phyloP scores from a whole-genome alignment of 495 filamentous ascomycete species.

The Lepidopterella palustris region DNA sequence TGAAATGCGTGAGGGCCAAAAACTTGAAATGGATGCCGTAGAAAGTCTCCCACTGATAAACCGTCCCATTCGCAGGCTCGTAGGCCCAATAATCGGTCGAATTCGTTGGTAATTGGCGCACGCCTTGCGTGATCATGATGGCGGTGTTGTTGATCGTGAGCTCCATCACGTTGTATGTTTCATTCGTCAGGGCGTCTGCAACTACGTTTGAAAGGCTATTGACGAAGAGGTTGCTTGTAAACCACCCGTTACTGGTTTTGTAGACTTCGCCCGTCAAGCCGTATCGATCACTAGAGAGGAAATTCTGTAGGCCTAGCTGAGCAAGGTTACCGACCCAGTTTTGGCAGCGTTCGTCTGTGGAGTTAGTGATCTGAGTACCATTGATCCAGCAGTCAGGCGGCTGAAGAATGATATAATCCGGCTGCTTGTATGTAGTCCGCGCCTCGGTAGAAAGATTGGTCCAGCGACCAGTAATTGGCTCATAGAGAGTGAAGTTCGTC shows the following conservation, averaged over 20 bases:
- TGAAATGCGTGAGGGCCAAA: neutral
- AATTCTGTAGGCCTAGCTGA: conserved; percentile 14
- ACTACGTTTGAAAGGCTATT: neutral
- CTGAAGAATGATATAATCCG: neutral
- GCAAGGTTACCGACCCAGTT: neutral
- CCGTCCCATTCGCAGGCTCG: conserved; percentile 7
- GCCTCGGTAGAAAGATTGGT: conserved; percentile 8
- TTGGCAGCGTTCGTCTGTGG: conserved; percentile 2
- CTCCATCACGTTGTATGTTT: conserved; percentile 7
- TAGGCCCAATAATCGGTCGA: neutral
- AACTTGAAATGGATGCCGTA: conserved; percentile 8
- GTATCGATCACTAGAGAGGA: neutral
- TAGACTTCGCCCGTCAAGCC: conserved; percentile 2
- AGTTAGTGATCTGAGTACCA: conserved; percentile 1
- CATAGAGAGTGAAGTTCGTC: conserved; percentile 7
- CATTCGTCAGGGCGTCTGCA: neutral
- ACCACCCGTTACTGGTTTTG: neutral
- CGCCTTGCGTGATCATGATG: conserved; percentile 13
- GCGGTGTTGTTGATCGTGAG: conserved; percentile 6
- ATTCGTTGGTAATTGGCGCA: conserved; percentile 2
- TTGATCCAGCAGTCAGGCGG: conserved; percentile 10
- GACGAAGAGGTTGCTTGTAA: conserved; percentile 4
- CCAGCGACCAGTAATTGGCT: neutral
- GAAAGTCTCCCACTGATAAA: conserved; percentile 2
- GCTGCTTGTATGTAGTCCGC: conserved; percentile 3